Base-by-base conservation (phyloP, 78 protist genomes). In the Kipferlia bialata region DNA sequence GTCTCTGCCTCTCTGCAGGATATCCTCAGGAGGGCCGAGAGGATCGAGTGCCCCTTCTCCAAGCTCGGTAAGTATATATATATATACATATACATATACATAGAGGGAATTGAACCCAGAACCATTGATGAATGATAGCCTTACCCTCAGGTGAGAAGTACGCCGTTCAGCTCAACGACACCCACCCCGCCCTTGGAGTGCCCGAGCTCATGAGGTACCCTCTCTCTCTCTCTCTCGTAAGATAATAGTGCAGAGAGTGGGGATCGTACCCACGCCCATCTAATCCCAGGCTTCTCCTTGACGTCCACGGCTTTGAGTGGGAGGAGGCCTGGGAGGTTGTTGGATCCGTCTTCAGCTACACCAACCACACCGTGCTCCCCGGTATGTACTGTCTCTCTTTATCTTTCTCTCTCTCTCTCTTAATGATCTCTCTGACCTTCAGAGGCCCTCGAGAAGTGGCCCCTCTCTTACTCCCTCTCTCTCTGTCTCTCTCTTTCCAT, bases 301-400 rank as follows among this genome's bases (percentile, higher is more conserved):
- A 41, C 48, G 48, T 13, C 22, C 48, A 41, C 48, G 48, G 60
- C 38, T 22, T 84, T 24, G 62, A 26, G 37, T 91, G 86, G 85
- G 89, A 86, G 5, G 85, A 69, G 32, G 92, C 96, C 16, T 87
- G 91, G 90, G 74, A 71, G 31, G 75, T 91, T 55, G 71, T 73
- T 15, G 37, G 59, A 29, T 1, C 5, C 13, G 3, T 17, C 33
- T 84, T 71, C 61, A 85, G 82, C 38, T 91, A 86, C 93, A 91
- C 96, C 68, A 91, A 91, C 80, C 96, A 91, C 82, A 91, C 96
- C 32, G 78, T 91, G 34, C 84, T 91, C 36, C 96, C 96, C n/a
- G n/a, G n/a, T n/a, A n/a, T n/a, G n/a, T n/a, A n/a, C n/a, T n/a
- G n/a, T n/a, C n/a, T n/a, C n/a, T n/a, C n/a, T n/a, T n/a, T n/a